phyloP scores from a whole-genome alignment of 129 eudicot genomes.

The Saussurea involucrata region DNA sequence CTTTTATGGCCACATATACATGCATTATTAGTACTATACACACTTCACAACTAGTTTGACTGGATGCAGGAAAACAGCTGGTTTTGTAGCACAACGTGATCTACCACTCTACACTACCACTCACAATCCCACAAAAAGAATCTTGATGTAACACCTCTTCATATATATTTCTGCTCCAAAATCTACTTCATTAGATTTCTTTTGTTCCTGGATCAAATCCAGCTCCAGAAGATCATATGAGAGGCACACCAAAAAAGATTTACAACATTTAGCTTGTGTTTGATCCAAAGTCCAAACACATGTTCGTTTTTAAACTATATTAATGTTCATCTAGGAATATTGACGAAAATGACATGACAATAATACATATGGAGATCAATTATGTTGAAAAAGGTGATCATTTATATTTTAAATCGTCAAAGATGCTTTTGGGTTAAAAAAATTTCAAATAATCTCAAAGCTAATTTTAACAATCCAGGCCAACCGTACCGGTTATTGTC shows the following conservation, averaged over 20 bases:
- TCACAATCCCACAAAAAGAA: not conserved
- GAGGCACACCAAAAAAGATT: not conserved
- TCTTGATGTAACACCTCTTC: not conserved
- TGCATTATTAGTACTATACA: conserved; percentile 17
- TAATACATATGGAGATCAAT: not conserved
- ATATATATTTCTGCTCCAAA: not conserved
- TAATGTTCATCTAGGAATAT: not conserved
- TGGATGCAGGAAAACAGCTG: conserved; percentile 22
- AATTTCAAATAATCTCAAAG: too few species aligned
- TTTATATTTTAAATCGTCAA: too few species aligned
- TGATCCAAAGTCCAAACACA: not conserved
- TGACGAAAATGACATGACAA: not conserved
- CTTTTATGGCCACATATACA: conserved; percentile 10
- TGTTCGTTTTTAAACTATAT: not conserved
- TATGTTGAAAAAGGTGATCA: too few species aligned
- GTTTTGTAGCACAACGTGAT: conserved; percentile 19
- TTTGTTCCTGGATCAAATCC: not conserved
- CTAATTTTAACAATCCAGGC: too few species aligned
- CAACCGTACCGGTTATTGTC: too few species aligned
- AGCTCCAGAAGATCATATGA: not conserved
- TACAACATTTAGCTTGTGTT: not conserved
- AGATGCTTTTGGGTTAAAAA: too few species aligned
- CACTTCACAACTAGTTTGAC: conserved; percentile 22
- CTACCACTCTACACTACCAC: not conserved
- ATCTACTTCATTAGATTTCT: conserved; percentile 15